Base-by-base conservation (phyloP, 441 rosid species). In the Erysimum cheiri region DNA sequence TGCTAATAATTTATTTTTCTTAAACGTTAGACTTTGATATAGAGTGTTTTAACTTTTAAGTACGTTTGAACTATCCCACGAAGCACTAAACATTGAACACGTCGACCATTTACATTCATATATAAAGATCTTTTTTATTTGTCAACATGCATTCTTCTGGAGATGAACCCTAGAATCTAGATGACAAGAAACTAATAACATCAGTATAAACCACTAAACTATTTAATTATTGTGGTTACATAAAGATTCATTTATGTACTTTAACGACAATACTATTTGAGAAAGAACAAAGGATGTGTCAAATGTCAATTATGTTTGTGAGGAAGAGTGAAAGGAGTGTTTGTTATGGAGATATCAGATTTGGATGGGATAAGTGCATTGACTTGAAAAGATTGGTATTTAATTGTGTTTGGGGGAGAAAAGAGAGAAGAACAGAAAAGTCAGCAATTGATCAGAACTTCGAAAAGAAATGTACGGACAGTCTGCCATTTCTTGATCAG, bases 401-500 rank as follows among this genome's bases (percentile, higher is more conserved):
- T 73, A 60, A 60, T 36, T 67, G 41, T 67, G 44, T 64, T 60
- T 58, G n/a, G n/a, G 48, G 41, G 55, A 32, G 49, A 48, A 69
- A 67, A 54, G 28, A 44, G 55, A 74, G 50, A 68, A 39, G 55
- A 58, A 50, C 56, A 64, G 75, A 76, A 32, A 76, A 76, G 75
- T 70, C 75, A 76, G 75, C 75, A 70, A 63, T 69, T 24, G 26
- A 24, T 68, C 78, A 68, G 78, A 74, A 55, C 33, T 69, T 74
- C 69, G 71, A 64, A 75, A 75, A 63, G 71, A 70, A 64, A 70
- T 57, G 79, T 70, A 70, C 75, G 75, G 71, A 64, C 67, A 70
- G 71, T 70, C 75, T 64, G 71, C 72, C 61, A 69, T 64, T 64
- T 57, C 64, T 59, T 76, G 75, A 70, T 76, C 75, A 70, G 75